These are phyloP conservation scores for Cydonia oblonga DNA, from an alignment of 331 rosid species.

Conservation along the genomic window DNA sequence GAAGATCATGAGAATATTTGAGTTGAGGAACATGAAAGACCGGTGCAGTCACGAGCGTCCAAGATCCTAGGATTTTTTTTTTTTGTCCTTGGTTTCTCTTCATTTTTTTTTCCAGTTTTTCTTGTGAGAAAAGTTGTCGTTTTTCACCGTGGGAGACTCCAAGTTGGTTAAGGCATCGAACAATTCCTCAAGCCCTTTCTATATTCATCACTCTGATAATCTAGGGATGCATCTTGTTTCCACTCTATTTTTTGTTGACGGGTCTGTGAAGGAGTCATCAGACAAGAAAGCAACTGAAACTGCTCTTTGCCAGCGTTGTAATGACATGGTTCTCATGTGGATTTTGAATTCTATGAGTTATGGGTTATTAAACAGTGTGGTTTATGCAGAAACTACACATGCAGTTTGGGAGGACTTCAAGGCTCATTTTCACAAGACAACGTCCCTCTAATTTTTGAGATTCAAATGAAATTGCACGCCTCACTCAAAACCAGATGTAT, in stretches of 20 bases:
- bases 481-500: neutral
- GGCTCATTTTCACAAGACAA: neutral
- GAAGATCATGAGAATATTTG: no score
- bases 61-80: neutral
- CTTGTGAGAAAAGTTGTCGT: neutral
- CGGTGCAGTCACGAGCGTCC: no score
- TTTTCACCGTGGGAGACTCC: neutral
- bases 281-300: no score
- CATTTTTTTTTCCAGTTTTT: no score
- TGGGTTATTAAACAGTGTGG: neutral
- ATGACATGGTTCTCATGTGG: neutral
- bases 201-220: neutral
- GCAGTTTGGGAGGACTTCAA: neutral
- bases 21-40: no score
- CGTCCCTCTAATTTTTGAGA: neutral
- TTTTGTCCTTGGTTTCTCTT: no score
- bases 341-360: no score
- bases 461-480: neutral
- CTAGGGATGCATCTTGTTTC: no score
- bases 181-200: neutral
- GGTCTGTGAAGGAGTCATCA: no score
- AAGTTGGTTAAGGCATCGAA: neutral
- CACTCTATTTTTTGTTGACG: no score
- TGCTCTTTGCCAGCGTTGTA: neutral
- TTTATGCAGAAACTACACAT: neutral